phyloP scores from a whole-genome alignment of 495 filamentous ascomycete genomes.

The Barbatosphaeria neglecta region DNA sequence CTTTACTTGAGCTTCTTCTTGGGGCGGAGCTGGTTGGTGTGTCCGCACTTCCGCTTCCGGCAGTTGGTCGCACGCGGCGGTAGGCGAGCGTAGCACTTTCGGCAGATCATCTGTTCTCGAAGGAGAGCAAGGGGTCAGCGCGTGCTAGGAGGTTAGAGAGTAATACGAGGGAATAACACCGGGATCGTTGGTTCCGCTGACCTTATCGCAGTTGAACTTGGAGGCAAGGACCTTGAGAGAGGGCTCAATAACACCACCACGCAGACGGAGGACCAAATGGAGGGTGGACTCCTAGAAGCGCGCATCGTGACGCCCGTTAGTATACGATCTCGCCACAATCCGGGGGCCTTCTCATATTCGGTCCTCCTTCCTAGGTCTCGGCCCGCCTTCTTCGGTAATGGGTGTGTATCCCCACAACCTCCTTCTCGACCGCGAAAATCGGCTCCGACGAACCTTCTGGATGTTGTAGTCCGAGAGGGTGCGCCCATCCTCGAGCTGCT shows the following conservation, averaged over 20 bases:
- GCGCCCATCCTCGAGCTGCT: slow-evolving; percentile 98
- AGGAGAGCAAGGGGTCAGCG: too few species aligned
- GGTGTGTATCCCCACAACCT: too few species aligned
- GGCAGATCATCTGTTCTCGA: slow-evolving; percentile 86
- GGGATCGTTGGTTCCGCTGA: too few species aligned
- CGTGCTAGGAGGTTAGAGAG: too few species aligned
- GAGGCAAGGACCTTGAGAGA: slow-evolving; percentile 94
- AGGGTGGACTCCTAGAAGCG: slow-evolving; percentile 99
- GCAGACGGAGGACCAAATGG: slow-evolving; percentile 96
- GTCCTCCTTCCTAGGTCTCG: too few species aligned
- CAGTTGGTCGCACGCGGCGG: slow-evolving; percentile 98
- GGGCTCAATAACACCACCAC: slow-evolving; percentile 98
- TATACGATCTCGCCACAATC: too few species aligned
- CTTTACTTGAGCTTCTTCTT: slow-evolving; percentile 99
- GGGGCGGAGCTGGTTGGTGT: slow-evolving; percentile 98
- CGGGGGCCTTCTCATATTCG: too few species aligned
- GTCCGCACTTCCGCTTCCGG: slow-evolving; percentile 99
- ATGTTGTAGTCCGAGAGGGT: slow-evolving; percentile 99
- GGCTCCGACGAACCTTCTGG: slow-evolving; percentile 69
- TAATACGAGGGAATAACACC: too few species aligned
- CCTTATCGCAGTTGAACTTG: slow-evolving; percentile 97
- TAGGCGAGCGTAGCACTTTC: slow-evolving; percentile 99
- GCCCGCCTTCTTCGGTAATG: too few species aligned
- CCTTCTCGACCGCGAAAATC: too few species aligned
- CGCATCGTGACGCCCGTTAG: too few species aligned